Base-by-base conservation (phyloP, 345 rosid genomes). In the Eucalyptus regnans region DNA sequence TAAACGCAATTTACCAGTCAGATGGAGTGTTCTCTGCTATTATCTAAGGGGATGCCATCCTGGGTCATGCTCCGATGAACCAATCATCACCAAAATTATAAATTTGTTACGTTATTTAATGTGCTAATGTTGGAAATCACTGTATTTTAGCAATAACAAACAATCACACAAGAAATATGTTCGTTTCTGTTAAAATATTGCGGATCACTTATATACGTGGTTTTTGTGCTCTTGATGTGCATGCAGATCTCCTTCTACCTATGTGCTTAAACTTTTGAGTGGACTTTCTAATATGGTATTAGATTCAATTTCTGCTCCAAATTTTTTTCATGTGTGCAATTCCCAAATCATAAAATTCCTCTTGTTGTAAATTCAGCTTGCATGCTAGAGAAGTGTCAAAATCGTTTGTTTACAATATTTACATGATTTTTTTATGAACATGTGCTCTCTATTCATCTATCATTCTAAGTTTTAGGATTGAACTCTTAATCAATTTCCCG, bases 381-480 rank as follows among this genome's bases (percentile, higher is more conserved):
- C 17, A n/a, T 13, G 18, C 3, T 0, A 29, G 37, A 64, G 37
- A 31, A 14, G 46, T 20, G 12, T 37, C 22, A 37, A 37, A 37
- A 10, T 71, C 1, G 0, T 41, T 71, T 37, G 37, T 10, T 71
- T 10, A 5, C 2, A 12, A 10, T 7, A 37, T 71, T 0, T 20
- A 37, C 20, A 71, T 33, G 71, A 33, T 1, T 62, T 62, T 62
- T 62, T 29, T 29, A 29, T 1, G 1, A 64, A 31, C 18, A 64
- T n/a, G 37, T n/a, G 37, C 0, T 64, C 10, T 64, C 17, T n/a
- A n/a, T 64, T 64, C 4, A 29, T 15, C 18, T 64, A n/a, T 64
- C 10, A n/a, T 4, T n/a, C 1, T 20, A 20, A 37, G 46, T 3
- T 76, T 76, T 3, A 0, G 0, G 7, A 68, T 68, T 17, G 7